Conservation (phyloP, 768 basidiomycete genomes). For the Hypholoma fasciculare region DNA sequence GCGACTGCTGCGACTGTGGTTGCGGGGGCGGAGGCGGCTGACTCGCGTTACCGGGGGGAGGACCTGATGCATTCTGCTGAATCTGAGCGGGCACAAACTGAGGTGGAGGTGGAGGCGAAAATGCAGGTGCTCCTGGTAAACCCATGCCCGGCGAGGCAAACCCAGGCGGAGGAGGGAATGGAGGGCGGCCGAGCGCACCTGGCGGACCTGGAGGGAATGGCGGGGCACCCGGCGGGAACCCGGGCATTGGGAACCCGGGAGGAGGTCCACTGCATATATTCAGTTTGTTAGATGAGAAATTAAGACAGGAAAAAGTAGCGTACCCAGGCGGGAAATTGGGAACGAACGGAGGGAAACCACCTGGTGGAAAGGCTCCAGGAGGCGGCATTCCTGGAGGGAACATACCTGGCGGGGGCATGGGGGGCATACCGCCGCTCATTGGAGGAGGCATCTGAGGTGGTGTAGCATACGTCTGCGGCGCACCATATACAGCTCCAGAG, state of each 20-base stretch:
- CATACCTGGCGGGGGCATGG: constrained; percentile 26
- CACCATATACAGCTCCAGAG: constrained; percentile 61
- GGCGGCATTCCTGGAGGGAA: constrained; percentile 42
- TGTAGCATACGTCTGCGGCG: constrained; percentile 68
- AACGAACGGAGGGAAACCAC: constrained; percentile 49
- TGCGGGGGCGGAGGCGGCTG: constrained; percentile 2
- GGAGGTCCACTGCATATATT: constrained; percentile 17
- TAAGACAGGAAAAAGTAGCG: constrained; percentile 22
- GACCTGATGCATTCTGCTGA: not conserved
- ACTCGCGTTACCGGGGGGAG: constrained; percentile 8
- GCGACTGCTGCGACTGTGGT: too few species aligned
- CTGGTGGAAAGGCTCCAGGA: constrained; percentile 30
- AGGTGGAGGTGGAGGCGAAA: constrained; percentile 22
- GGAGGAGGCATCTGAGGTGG: constrained; percentile 40
- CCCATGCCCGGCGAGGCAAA: constrained; percentile 4
- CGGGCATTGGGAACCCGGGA: constrained; percentile 20
- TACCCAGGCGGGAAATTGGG: constrained; percentile 61
- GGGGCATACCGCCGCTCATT: constrained; percentile 27
- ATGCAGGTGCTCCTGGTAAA: not conserved
- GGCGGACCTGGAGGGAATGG: constrained; percentile 29
- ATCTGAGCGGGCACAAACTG: constrained; percentile 22
- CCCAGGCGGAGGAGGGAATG: constrained; percentile 7
- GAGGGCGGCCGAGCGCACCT: constrained; percentile 9
- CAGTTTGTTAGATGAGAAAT: constrained; percentile 7
- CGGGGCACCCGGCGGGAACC: constrained; percentile 21